Evolutionary conservation across 1,139 yeast genomes (phyloP), one percentile per base, ranked within the genome.

Genomic region (Chernovozyma sophiae-reginae): DNA sequence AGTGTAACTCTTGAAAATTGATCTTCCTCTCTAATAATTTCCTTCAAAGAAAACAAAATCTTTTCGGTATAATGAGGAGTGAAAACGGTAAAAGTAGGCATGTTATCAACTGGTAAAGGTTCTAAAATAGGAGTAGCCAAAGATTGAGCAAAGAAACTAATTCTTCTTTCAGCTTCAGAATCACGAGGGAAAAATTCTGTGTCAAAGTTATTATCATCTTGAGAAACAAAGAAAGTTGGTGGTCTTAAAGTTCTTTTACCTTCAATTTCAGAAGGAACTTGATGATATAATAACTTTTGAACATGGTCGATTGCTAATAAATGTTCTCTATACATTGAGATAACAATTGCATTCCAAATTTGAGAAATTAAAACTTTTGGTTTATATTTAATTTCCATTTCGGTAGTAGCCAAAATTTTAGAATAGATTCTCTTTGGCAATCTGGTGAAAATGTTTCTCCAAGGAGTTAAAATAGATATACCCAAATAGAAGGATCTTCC

Each of bases 121-220:
- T 92, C 97, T 46, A 96, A 96, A 54, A 92, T 90, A 49, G 98
- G 98, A 43, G 97, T 92, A 37, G 98, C 95, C 65, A 92, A 74
- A 18, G 97, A 90, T 68, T 92, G 98, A 41, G 98, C 98, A 68
- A 92, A 92, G 83, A 92, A 92, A 40, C 97, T 86, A 53, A 92
- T 89, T 79, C 98, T 94, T 73, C 98, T 87, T 71, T 92, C 98
- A 46, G 98, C 98, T 67, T 92, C 98, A 35, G 97, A 87, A 65
- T 90, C 80, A 57, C 81, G 75, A 52, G 97, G 97, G 87, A 90
- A 92, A 59, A 87, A 92, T 72, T 90, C 97, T 45, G 96, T 85
- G 43, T 86, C 94, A 52, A 86, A 83, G 55, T 86, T 86, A 73
- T 89, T 87, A 64, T 92, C 97, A 67, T 92, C 97, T 68, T 92